Evolutionary conservation across 768 basidiomycete species (phyloP), one percentile per base, ranked within the genome.

Genomic region (Amanita exitialis): DNA sequence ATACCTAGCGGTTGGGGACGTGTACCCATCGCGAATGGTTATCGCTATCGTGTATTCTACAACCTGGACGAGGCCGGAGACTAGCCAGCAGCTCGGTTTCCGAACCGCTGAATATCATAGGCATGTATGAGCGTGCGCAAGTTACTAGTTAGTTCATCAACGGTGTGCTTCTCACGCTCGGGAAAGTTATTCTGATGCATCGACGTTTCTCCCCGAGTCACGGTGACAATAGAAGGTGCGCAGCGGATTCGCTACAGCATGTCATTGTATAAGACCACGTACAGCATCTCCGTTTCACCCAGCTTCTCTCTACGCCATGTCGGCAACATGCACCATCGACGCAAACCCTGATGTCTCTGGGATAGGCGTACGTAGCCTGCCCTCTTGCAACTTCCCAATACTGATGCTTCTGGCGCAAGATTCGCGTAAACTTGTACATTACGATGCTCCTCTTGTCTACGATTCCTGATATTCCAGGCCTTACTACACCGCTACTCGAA

Each of bases 351-450:
- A 52, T 46, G 44, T 52, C 12, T 53, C 52, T 20, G 52, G 52
- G 10, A 53, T 53, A 20, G 52, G 52, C 13, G 52, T 53, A 35
- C 20, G 52, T 30, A 2, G 16, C 23, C 25, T 5, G 2, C 9
- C 18, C 18, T 41, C 18, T 21, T 16, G 21, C 6, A 15, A 23
- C 9, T 47, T 15, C 10, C 35, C 16, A 15, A 38, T n/a, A 23
- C n/a, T 47, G 20, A 47, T 13, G 8, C 15, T 12, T 4, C 1
- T 37, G n/a, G 7, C 28, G 10, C 12, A 15, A 56, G 55, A 50
- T 56, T 44, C 55, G 55, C 35, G 44, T 53, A 21, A 56, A 56
- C 42, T 43, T 56, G 45, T 56, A 56, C 32, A 52, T 53, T 3
- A 50, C 55, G 13, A 54, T 44, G 20, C 49, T 56, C 23, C 53